Conservation (phyloP, 1,139 yeast species). For the Sugiyamaella paludigena region DNA sequence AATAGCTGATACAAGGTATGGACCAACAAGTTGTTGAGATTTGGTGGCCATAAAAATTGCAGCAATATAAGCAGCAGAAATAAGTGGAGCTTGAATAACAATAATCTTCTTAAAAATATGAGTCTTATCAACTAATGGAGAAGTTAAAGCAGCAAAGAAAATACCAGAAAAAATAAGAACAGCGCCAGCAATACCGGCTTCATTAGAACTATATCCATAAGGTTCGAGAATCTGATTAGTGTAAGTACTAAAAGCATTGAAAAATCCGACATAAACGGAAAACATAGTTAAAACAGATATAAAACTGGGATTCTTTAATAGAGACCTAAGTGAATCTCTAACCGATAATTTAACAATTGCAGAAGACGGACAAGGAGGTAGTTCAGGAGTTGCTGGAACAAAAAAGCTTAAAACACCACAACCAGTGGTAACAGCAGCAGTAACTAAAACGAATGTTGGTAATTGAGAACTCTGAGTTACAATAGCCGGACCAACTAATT, state of each 20-base stretch:
- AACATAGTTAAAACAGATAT: constrained; percentile 31
- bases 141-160: constrained; percentile 34
- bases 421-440: constrained; percentile 33
- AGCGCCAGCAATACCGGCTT: constrained; percentile 40
- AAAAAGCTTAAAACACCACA: constrained; percentile 26
- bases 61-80: constrained; percentile 35
- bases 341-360: constrained; percentile 30
- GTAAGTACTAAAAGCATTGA: constrained; percentile 38
- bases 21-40: constrained; percentile 33
- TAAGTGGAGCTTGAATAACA: constrained; percentile 32
- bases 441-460: constrained; percentile 31
- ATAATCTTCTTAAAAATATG: constrained; percentile 32
- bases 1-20: constrained; percentile 36
- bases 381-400: constrained; percentile 32
- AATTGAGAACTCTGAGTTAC: constrained; percentile 30
- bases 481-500: constrained; percentile 38
- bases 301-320: constrained; percentile 25
- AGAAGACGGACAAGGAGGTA: constrained; percentile 38
- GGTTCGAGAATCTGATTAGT: constrained; percentile 39
- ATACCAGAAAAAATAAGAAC: constrained; percentile 36
- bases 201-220: constrained; percentile 36
- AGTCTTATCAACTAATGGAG: constrained; percentile 36
- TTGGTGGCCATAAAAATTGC: constrained; percentile 35
- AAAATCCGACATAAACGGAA: constrained; percentile 38
- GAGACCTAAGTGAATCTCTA: constrained; percentile 26